Evolutionary conservation across 306 rosid species (phyloP), one percentile per base, ranked within the genome.

Genomic region (Vigna reflexopilosa): DNA sequence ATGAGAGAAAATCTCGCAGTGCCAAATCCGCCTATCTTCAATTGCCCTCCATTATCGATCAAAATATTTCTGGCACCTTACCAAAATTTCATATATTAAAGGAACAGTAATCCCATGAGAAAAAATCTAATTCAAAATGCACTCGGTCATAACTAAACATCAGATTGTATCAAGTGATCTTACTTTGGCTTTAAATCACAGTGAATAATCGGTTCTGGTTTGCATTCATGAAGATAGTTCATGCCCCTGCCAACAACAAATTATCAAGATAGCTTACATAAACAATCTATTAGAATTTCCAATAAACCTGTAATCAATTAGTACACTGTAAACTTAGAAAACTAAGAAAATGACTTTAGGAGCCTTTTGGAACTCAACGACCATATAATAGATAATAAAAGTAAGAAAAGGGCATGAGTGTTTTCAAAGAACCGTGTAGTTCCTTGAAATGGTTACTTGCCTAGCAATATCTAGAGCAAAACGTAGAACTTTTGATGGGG

Each of bases 31-130:
- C 96, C 88, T 66, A 96, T 84, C 88, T 96, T 96, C 88, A 90
- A 70, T 64, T 91, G 97, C 67, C 97, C 96, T 83, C 99, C 99
- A 90, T 72, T 91, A 87, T 96, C 97, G 89, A 93, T 96, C 96
- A 96, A 96, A 90, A 96, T 89, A 89, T 96, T 96, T 93, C 99
- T 96, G 97, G 97, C 99, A 96, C 97, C 98, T 96, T 96, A 91
- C 92, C 90, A 77, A 91, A 85, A 87, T 86, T 90, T 90, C 84
- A 79, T 78, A 90, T 85, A 90, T 93, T 91, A 95, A 92, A 88
- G 90, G 86, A 86, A 87, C 85, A 85, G 82, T 76, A 85, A 90
- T 72, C 72, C 68, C 75, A 75, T 48, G 72, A 80, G 36, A 85
- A 86, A 67, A 81, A 70, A 64, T 68, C 59, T 72, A 67, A 78